Conservation (phyloP, 306 rosid species). For the Senna tora region DNA sequence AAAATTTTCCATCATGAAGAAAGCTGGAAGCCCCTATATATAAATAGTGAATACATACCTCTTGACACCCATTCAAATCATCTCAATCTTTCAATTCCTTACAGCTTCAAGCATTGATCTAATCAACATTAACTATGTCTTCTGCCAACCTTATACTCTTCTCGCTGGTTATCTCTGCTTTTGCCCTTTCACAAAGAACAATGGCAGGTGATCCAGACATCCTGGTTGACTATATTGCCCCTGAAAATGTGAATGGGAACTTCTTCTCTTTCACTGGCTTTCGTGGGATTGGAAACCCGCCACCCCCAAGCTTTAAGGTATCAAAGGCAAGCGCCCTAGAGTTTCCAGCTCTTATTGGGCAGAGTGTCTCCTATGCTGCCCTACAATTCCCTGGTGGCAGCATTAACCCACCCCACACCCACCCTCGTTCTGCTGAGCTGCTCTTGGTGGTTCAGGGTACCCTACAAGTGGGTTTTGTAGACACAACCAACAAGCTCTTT, state of each 20-base stretch:
- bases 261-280: constrained; percentile 61
- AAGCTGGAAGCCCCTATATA: neutral
- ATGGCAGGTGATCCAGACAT: constrained; percentile 55
- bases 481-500: constrained; percentile 55
- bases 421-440: constrained; percentile 60
- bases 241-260: constrained; percentile 35
- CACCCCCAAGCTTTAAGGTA: constrained; percentile 37
- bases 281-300: constrained; percentile 17
- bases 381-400: constrained; percentile 44
- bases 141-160: constrained; percentile 28
- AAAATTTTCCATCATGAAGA: constrained; percentile 1
- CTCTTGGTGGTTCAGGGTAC: constrained; percentile 43
- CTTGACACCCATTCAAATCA: constrained; percentile 5
- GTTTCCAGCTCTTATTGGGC: constrained; percentile 60
- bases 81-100: constrained; percentile 10
- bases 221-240: constrained; percentile 47
- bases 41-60: too few species aligned
- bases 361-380: constrained; percentile 60
- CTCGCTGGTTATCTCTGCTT: constrained; percentile 27
- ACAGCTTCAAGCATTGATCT: neutral
- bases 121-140: constrained; percentile 34
- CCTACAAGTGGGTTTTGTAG: constrained; percentile 59
- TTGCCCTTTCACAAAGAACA: constrained; percentile 40
- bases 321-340: constrained; percentile 46
- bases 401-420: constrained; percentile 61